Evolutionary conservation across 1,284 basidiomycete species (phyloP).

Genomic region (Sanghuangporus weigelae): DNA sequence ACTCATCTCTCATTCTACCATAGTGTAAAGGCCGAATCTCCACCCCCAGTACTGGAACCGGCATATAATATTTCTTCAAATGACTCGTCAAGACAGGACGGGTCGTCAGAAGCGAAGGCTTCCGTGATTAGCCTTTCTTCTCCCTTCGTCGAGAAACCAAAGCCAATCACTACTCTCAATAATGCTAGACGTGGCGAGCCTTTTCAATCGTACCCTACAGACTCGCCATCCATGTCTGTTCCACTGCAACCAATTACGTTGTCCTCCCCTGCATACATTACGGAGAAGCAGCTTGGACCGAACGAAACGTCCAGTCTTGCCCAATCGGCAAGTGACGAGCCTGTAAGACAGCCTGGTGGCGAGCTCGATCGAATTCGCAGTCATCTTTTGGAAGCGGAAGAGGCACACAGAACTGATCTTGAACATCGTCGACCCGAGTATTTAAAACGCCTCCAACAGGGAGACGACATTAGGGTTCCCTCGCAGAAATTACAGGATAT

Average conservation of each 20-base stretch:
- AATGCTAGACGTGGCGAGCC: background rate
- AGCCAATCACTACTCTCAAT: background rate
- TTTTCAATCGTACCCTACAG: background rate
- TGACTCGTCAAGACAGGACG: constrained; percentile 19
- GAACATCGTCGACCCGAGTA: constrained; percentile 66
- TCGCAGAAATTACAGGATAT: constrained; percentile 27
- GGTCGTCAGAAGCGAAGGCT: constrained; percentile 5
- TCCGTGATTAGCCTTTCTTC: constrained; percentile 17
- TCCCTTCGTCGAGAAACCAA: constrained; percentile 24
- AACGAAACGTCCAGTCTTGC: background rate
- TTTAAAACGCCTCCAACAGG: constrained; percentile 51
- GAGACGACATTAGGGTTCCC: constrained; percentile 34
- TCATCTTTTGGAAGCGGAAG: constrained; percentile 43
- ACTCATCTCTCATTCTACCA: background rate
- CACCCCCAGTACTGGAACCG: constrained; percentile 11
- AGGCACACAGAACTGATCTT: constrained; percentile 42
- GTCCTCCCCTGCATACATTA: constrained; percentile 10
- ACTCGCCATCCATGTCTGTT: background rate
- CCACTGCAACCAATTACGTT: background rate
- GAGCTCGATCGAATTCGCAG: constrained; percentile 57
- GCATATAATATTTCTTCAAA: constrained; percentile 18
- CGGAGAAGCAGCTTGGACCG: background rate
- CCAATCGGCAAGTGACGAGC: constrained; percentile 19
- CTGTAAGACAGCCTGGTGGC: constrained; percentile 31
- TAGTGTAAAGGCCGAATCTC: constrained; percentile 13